Base-by-base conservation (phyloP, 1,284 basidiomycete species). In the Trichosporon faecale region DNA sequence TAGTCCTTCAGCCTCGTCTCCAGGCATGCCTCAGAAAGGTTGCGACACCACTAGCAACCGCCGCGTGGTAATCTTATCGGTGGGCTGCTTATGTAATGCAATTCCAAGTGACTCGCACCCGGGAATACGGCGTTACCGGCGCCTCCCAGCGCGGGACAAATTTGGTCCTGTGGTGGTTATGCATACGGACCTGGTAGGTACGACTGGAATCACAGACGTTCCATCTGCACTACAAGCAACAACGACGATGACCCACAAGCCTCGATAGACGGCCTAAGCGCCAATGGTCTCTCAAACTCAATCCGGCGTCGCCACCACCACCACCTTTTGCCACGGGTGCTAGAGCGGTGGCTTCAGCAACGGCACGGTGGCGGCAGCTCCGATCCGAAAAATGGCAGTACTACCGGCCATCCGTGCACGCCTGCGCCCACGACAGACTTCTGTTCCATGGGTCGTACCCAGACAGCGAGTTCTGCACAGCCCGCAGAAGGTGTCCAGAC, bases 21-120 rank as follows among this genome's bases (percentile, higher is more conserved):
- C 11, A 5, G 52, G 23, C 25, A 3, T 12, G 52, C 52, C 2
- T 25, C 11, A 27, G 6, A 16, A 7, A 6, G 16, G 52, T 27
- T 25, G 23, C 52, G 25, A 27, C 14, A 8, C 14, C 25, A 27
- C 21, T n/a, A 29, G 12, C 21, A 6, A 8, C 21, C 14, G 23
- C 52, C 52, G 52, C 52, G 52, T 57, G 52, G 52, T 57, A 57
- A 57, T 57, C 52, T 57, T 27, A 57, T 57, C 52, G 40, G n/a
- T 29, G 8, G 12, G 2, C 3, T 57, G 52, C 52, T 57, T 57
- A 57, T 57, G 52, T 57, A 57, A 57, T 57, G 11, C 3, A 2
- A 12, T 5, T 25, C 21, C 6, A 3, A 3, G 35, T 11, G 35
- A 37, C 35, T 27, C 52, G 23, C 52, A 57, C 23, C 25, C 23